A percentile compares a stretch with the other conserved stretches of the same genome.
phyloP scores from a whole-genome alignment of 2,329 filamentous ascomycete genomes.

The Ophiostoma himal-ulmi region DNA sequence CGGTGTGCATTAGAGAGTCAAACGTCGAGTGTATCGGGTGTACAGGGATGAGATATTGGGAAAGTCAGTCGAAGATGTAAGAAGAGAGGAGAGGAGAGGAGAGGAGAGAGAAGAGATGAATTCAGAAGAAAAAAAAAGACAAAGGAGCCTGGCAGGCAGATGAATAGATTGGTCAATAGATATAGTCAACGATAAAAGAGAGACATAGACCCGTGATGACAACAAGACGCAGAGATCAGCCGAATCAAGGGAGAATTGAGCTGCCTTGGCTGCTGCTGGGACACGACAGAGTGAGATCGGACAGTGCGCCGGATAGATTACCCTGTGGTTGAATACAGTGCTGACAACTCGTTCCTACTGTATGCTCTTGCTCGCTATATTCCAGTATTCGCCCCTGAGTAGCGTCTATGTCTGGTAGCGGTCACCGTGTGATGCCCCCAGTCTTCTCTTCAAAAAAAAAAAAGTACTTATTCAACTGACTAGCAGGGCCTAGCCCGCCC shows the following conservation, averaged over 20 bases:
- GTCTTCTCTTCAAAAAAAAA: too few species aligned
- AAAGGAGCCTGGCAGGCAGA: neutral
- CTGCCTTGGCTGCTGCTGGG: neutral
- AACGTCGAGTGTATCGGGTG: neutral
- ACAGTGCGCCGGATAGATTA: constrained; percentile 5
- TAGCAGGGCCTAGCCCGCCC: neutral
- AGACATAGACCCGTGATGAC: neutral
- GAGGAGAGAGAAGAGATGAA: neutral
- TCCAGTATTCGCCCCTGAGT: neutral
- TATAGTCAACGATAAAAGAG: neutral
- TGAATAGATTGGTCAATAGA: neutral
- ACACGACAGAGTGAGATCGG: neutral
- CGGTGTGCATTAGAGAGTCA: neutral
- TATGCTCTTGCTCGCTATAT: neutral
- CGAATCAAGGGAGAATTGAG: constrained; percentile 3
- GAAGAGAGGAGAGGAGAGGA: neutral
- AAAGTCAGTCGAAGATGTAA: neutral
- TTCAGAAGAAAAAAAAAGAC: neutral
- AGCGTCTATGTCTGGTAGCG: too few species aligned
- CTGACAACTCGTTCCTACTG: neutral
- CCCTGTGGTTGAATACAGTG: neutral
- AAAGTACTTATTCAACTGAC: neutral
- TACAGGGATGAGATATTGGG: neutral
- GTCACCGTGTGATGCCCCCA: too few species aligned
- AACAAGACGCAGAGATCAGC: neutral